Evolutionary conservation across 1,139 yeast genomes (phyloP).

Genomic region (Scheffersomyces illinoinensis): DNA sequence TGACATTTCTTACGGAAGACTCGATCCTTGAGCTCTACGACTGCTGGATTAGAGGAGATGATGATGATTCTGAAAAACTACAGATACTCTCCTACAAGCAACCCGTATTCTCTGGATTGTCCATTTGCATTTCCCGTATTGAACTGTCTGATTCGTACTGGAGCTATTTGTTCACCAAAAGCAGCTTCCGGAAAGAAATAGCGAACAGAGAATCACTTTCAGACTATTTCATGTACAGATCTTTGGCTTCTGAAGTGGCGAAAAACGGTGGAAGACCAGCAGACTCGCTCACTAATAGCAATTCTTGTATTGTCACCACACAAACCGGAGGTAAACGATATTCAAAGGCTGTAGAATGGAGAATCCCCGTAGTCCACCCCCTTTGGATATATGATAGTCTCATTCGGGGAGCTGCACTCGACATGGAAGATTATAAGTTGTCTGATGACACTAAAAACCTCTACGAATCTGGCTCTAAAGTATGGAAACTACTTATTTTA

Average conservation of each 20-base stretch:
- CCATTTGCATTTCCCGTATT: constrained; percentile 56
- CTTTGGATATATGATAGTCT: constrained; percentile 70
- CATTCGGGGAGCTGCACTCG: constrained; percentile 59
- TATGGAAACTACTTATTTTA: constrained; percentile 42
- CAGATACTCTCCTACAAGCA: constrained; percentile 27
- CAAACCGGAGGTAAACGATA: constrained; percentile 61
- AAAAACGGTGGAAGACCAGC: constrained; percentile 61
- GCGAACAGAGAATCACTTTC: constrained; percentile 8
- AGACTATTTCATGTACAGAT: constrained; percentile 27
- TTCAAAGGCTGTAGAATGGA: constrained; percentile 66
- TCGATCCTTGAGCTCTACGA: constrained; percentile 47
- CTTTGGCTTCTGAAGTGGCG: constrained; percentile 35
- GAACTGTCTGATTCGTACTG: constrained; percentile 20
- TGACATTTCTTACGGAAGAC: constrained; percentile 52
- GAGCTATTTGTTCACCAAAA: constrained; percentile 9
- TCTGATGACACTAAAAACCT: constrained; percentile 23
- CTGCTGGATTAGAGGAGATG: constrained; percentile 57
- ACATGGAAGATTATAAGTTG: constrained; percentile 44
- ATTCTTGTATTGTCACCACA: constrained; percentile 54
- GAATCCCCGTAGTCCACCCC: constrained; percentile 70
- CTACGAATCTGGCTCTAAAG: constrained; percentile 51
- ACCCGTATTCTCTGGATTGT: constrained; percentile 48
- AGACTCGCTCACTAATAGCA: constrained; percentile 54
- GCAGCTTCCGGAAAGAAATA: constrained; percentile 11
- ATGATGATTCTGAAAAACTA: constrained; percentile 16